Evolutionary conservation across 2,329 filamentous ascomycete genomes (phyloP), one percentile per base, ranked within the genome.

Genomic region (Capronia coronata): DNA sequence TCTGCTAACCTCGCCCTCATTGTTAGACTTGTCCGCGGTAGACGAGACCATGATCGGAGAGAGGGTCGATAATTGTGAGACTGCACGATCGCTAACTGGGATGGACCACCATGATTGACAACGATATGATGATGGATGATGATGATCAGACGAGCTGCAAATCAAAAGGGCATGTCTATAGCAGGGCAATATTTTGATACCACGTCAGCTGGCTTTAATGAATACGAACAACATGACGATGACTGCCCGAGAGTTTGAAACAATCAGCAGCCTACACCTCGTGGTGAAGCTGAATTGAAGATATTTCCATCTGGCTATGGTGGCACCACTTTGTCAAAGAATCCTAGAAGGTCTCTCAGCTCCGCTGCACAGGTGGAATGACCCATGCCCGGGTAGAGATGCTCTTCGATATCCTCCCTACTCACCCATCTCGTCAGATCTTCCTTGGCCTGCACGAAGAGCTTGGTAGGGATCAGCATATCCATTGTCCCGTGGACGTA

Each of bases 401-500:
- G 56, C 22, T 47, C 56, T 16, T 60, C 71, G 48, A 71, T 65
- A 19, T 69, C 59, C 34, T 73, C 54, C 39, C 59, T 60, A 19
- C 65, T 66, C 29, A 60, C 50, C 47, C 60, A 70, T 49, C 48
- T 63, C 0, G 70, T 68, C 45, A 71, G 55, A 19, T 65, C 65
- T 48, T 64, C 61, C 49, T 72, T 60, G 38, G 64, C 66, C 54
- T 72, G 67, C 49, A 69, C 54, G 46, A 67, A 74, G 23, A 73
- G 57, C 21, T 68, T 66, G 60, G 69, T 69, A 1, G 74, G 74
- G 19, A 78, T 67, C 49, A 77, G 56, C 62, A 67, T 67, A 60
- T 77, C 74, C 45, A 63, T 68, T 43, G 62, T 68, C 2, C 74
- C 74, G 56, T 74, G 68, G 18, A 64, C 72, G 22, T 77, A 51